These are phyloP conservation scores for Cucurbita moschata DNA, from an alignment of 306 rosid genomes.

Conservation along the genomic window DNA sequence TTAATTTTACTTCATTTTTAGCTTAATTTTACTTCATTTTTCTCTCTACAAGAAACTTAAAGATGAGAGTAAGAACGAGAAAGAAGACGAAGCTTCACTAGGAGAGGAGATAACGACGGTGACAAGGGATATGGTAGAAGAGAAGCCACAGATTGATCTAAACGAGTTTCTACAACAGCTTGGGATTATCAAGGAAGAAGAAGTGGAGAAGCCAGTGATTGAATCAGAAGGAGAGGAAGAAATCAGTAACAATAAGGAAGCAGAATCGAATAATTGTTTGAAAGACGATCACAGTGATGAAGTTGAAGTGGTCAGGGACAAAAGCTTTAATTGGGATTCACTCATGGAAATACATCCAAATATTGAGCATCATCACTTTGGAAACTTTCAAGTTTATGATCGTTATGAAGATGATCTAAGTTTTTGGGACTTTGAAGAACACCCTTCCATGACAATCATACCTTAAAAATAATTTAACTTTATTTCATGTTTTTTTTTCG, in stretches of 20 bases:
- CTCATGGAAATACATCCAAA: slow-evolving; percentile 43
- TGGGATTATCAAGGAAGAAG: slow-evolving; percentile 46
- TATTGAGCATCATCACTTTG: slow-evolving; percentile 4
- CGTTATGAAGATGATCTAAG: slow-evolving; percentile 17
- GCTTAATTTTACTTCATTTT: slow-evolving; percentile 2
- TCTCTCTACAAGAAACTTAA: neutral
- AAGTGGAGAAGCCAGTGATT: slow-evolving; percentile 5
- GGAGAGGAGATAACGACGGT: neutral
- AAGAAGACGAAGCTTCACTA: slow-evolving; percentile 17
- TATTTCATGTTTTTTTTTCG: neutral
- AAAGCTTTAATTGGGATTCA: slow-evolving; percentile 59
- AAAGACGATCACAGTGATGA: slow-evolving; percentile 16
- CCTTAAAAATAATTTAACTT: neutral
- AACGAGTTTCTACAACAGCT: slow-evolving; percentile 92
- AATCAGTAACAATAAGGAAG: neutral
- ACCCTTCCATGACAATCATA: neutral
- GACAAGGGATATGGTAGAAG: slow-evolving; percentile 21
- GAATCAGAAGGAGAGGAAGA: slow-evolving; percentile 24
- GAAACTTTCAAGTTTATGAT: slow-evolving; percentile 34
- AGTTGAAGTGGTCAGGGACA: slow-evolving; percentile 39
- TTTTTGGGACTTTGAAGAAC: neutral
- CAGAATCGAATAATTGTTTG: slow-evolving; percentile 18
- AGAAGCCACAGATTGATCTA: slow-evolving; percentile 94
- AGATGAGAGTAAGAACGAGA: slow-evolving; percentile 10
- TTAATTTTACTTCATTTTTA: neutral